Evolutionary conservation across 305 asterid genomes (phyloP).

Genomic region (Solanum hybrid): DNA sequence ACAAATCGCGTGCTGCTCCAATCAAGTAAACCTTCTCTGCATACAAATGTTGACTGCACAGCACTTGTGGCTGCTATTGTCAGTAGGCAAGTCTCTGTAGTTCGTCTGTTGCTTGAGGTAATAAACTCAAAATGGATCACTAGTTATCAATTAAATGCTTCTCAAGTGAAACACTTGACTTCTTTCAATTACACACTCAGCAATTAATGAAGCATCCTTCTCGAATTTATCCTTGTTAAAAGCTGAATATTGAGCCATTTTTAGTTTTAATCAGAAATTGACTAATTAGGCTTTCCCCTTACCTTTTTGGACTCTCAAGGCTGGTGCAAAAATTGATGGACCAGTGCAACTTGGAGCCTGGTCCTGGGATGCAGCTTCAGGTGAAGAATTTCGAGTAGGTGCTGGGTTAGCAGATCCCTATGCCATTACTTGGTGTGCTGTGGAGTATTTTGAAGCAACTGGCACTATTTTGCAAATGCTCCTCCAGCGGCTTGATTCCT

Average conservation of each 20-base stretch:
- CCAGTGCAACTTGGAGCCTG: constrained; percentile 68
- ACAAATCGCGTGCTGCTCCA: constrained; percentile 61
- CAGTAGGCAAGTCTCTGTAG: constrained; percentile 61
- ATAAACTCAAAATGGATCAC: constrained; percentile 5
- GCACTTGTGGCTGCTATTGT: constrained; percentile 78
- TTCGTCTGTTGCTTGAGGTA: constrained; percentile 58
- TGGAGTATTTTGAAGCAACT: constrained; percentile 69
- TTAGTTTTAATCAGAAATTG: background rate
- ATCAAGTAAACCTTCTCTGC: constrained; percentile 65
- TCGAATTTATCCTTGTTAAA: background rate
- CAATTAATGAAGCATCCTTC: background rate
- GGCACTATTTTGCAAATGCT: constrained; percentile 60
- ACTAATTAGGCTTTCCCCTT: background rate
- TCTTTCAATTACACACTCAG: background rate
- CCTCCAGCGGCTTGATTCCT: constrained; percentile 35
- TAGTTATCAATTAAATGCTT: background rate
- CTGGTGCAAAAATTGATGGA: constrained; percentile 48
- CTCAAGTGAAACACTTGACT: background rate
- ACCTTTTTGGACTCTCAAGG: constrained; percentile 18
- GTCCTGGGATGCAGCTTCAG: constrained; percentile 76
- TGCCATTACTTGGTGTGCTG: constrained; percentile 74
- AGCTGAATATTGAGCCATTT: background rate
- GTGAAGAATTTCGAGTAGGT: constrained; percentile 73
- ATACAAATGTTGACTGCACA: constrained; percentile 54
- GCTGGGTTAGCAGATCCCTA: constrained; percentile 82